These are phyloP conservation scores for Trypanosoma grayi DNA, from an alignment of 208 protist species.

Conservation along the genomic window DNA sequence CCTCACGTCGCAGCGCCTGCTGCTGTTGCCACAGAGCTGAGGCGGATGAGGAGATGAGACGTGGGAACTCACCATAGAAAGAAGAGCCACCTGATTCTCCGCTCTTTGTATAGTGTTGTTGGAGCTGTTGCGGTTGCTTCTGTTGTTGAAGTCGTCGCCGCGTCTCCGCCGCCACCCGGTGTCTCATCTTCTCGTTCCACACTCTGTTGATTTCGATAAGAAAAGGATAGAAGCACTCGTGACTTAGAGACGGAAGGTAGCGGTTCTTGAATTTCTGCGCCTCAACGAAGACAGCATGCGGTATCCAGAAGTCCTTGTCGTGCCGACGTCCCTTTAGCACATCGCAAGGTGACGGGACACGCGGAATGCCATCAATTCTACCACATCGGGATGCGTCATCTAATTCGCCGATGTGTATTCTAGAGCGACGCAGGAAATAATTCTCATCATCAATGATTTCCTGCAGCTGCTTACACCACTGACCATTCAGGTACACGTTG, in stretches of 20 bases:
- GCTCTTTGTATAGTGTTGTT: constrained; percentile 1
- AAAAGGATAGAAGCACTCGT: constrained; percentile 79
- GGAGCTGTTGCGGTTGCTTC: constrained; percentile 18
- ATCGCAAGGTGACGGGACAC: constrained; percentile 47
- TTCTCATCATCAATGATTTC: constrained; percentile 71
- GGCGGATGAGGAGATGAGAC: constrained; percentile 10
- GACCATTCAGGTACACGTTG: constrained; percentile 83
- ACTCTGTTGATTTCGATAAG: constrained; percentile 72
- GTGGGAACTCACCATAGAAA: background rate
- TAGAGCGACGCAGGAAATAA: constrained; percentile 54
- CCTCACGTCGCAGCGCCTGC: constrained; percentile 62
- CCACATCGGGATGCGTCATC: constrained; percentile 50
- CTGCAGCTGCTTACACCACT: constrained; percentile 65
- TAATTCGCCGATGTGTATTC: constrained; percentile 63
- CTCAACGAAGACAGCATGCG: constrained; percentile 67
- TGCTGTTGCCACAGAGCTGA: constrained; percentile 33
- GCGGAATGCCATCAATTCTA: constrained; percentile 22
- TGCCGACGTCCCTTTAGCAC: constrained; percentile 68
- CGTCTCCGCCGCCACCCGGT: constrained; percentile 38
- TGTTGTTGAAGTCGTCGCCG: constrained; percentile 30
- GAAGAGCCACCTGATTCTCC: background rate
- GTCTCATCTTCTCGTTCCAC: constrained; percentile 66
- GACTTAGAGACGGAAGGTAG: constrained; percentile 62
- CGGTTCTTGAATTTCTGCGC: constrained; percentile 85
- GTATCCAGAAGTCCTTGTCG: constrained; percentile 87